Percentiles rank a stretch among this genome's conserved stretches.
Conservation (phyloP, 495 filamentous ascomycete species). For the Talaromyces proteolyticus region DNA sequence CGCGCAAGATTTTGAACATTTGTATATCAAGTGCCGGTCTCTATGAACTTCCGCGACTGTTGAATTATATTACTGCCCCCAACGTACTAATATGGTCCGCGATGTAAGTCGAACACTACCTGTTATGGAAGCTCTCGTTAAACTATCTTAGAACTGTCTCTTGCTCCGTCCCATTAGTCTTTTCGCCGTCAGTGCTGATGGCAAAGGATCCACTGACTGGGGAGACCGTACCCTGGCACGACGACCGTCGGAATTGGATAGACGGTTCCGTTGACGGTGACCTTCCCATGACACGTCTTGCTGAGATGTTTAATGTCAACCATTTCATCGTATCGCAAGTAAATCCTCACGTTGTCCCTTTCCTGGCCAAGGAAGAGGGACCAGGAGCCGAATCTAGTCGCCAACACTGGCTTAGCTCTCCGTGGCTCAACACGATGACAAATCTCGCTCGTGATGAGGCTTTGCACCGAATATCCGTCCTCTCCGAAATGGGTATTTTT, state of each 20-base stretch:
- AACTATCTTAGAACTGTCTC: constrained; percentile 60
- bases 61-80: constrained; percentile 91
- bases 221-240: constrained; percentile 74
- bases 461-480: constrained; percentile 71
- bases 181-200: constrained; percentile 66
- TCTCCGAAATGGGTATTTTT: constrained; percentile 79
- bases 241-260: constrained; percentile 76
- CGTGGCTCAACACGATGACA: constrained; percentile 64
- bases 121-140: neutral
- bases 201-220: constrained; percentile 84
- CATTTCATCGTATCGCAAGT: constrained; percentile 97
- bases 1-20: constrained; percentile 84
- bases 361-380: constrained; percentile 67
- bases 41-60: constrained; percentile 77
- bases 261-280: constrained; percentile 95
- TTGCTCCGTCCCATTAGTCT: constrained; percentile 88
- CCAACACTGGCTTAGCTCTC: constrained; percentile 31
- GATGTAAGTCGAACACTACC: constrained; percentile 49
- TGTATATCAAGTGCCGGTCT: constrained; percentile 81
- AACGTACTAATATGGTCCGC: constrained; percentile 97
- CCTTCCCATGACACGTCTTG: constrained; percentile 82
- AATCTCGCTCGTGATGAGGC: constrained; percentile 76
- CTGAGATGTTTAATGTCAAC: constrained; percentile 97
- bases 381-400: constrained; percentile 29
- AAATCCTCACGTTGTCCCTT: constrained; percentile 91